Evolutionary conservation across 495 filamentous ascomycete genomes (phyloP), one percentile per base, ranked within the genome.

Genomic region (Thermothielavioides terrestris): DNA sequence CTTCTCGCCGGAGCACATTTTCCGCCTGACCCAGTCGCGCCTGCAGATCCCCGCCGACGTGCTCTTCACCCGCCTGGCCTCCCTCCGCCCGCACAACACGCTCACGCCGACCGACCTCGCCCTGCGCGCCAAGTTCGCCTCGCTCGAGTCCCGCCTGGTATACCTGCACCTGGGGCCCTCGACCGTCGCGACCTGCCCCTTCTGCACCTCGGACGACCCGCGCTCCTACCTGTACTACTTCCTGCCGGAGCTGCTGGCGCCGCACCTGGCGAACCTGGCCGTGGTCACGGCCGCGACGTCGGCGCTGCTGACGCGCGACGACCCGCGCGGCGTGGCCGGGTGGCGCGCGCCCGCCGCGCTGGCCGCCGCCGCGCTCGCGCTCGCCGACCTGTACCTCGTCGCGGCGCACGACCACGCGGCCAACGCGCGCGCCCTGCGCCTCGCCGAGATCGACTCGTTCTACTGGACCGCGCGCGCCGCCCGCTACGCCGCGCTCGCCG

Each of bases 101-200:
- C 74, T 89, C 15, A 87, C 82, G 0, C 52, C 72, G 1, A 49
- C 61, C 21, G 89, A 96, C 69, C 65, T 69, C 26, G 67, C 74
- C 15, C 77, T 95, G 6, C 78, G 78, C 46, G 61, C 70, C 7
- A 85, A 82, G 51, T 78, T 96, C 57, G 77, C 67, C 48, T 83
- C 79, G 27, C 66, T 84, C 45, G 84, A 86, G 41, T 80, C 81
- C 6, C 75, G 89, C 35, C 80, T 89, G 18, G 73, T 92, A 6
- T 97, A 95, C 67, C 75, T 94, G 34, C 81, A 82, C 27, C 89
- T 77, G 69, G 92, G 92, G 17, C 85, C 88, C 0, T 73, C 80
- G 18, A 75, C 79, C 4, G 55, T 98, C 1, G 71, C 78, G 15
- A 67, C 76, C 30, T 98, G 92, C 64, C 78, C 78, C 45, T 95